Evolutionary conservation across 441 rosid species (phyloP), one percentile per base, ranked within the genome.

Genomic region (Aquilaria agallochum): DNA sequence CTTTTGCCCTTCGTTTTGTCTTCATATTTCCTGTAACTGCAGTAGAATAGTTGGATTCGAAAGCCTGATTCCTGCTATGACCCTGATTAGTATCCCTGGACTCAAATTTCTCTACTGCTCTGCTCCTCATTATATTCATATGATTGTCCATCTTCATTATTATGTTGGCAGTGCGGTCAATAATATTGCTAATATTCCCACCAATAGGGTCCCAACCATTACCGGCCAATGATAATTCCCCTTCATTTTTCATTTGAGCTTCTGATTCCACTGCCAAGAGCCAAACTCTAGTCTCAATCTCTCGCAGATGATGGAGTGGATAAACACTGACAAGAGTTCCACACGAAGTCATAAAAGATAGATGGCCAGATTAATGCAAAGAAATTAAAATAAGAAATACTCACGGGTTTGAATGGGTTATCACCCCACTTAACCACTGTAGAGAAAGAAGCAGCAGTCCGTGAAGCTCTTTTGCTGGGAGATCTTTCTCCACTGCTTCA

Each of bases 271-370:
- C 98, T 30, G 98, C 99, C 80, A 95, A 77, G 32, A 95, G 89
- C 99, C 99, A 92, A 69, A 87, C 98, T 74, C 93, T 85, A 62
- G 97, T 92, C 89, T 95, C 99, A 71, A 92, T 92, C 79, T 95
- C 99, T 72, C 97, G 86, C 57, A 95, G 79, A 74, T 92, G 93
- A 80, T 88, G 83, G 80, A 95, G 72, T 15, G 95, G 96, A 77
- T 84, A 92, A 72, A 88, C 98, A 69, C 98, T 92, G 87, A 72
- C 56, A 79, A 74, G 67, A 72, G 66, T 56, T 76, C 56, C 54
- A 58, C 14, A 61, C 27, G 4, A 67, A 53, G 79, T 85, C 65
- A 88, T 72, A 64, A 64, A 66, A 57, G 42, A 62, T 33, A 48
- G 50, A 49, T 36, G 20, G 12, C 27, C n/a, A 63, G 11, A 12